Evolutionary conservation across 148 eudicot genomes (phyloP).

Genomic region (Camellia granthamiana): DNA sequence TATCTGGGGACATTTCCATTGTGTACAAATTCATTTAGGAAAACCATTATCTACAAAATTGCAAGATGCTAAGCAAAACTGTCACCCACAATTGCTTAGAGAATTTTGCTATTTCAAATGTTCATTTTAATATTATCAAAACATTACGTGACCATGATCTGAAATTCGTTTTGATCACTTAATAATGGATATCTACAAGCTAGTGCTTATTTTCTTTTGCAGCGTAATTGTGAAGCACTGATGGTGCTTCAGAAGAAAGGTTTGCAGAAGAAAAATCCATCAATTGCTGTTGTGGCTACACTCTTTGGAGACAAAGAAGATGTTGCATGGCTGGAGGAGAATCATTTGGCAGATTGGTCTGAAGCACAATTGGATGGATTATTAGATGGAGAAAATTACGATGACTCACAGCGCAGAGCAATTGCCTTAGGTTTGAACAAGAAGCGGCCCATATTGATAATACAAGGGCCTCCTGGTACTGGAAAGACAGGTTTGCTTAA

Average conservation of each 20-base stretch:
- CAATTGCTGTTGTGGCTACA: conserved; percentile 67
- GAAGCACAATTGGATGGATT: conserved; percentile 41
- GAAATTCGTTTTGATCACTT: not conserved
- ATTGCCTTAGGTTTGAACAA: conserved; percentile 70
- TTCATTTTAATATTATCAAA: not conserved
- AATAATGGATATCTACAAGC: not conserved
- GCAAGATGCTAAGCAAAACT: not conserved
- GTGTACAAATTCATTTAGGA: not conserved
- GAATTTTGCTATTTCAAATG: not conserved
- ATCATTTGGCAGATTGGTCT: conserved; percentile 55
- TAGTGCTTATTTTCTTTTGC: conserved; percentile 17
- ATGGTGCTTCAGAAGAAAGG: conserved; percentile 92
- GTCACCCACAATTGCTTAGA: not conserved
- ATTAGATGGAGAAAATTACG: conserved; percentile 31
- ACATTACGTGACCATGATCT: conserved; percentile 13
- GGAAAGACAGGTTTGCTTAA: conserved; percentile 79
- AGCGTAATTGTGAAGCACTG: conserved; percentile 90
- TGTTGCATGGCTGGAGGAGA: conserved; percentile 49
- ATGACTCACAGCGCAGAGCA: conserved; percentile 66
- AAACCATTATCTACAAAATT: not conserved
- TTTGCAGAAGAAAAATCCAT: conserved; percentile 73
- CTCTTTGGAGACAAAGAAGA: conserved; percentile 77
- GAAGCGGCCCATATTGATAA: conserved; percentile 63
- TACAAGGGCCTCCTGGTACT: conserved; percentile 89
- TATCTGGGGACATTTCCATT: not conserved